Evolutionary conservation across 306 rosid species (phyloP).

Genomic region (Clitoria ternatea): DNA sequence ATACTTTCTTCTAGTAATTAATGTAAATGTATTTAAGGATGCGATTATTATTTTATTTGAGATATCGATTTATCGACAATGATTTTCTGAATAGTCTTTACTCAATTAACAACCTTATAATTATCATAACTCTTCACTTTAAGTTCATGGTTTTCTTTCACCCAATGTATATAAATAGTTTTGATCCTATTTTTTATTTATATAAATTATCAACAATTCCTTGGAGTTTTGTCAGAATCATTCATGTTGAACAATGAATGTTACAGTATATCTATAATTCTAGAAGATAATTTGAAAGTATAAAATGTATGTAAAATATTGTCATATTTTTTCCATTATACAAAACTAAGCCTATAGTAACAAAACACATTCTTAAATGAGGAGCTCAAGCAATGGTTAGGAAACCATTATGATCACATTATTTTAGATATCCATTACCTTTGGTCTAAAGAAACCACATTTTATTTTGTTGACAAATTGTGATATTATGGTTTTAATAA

Average conservation of each 20-base stretch:
- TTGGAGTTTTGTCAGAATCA: neutral
- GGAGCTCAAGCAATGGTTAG: neutral
- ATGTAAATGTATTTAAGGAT: neutral
- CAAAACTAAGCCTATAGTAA: neutral
- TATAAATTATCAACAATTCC: neutral
- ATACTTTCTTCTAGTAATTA: neutral
- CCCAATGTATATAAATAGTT: neutral
- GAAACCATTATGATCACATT: neutral
- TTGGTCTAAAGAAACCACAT: neutral
- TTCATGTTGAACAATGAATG: neutral
- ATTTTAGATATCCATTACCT: neutral
- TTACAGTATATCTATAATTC: neutral
- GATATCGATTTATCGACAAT: neutral
- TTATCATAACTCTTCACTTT: neutral
- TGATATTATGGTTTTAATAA: too few species aligned
- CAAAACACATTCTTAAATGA: neutral
- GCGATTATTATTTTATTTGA: neutral
- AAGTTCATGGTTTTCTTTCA: neutral
- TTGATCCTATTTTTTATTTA: neutral
- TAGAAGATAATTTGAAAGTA: neutral
- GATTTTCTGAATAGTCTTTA: neutral
- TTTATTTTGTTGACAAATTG: neutral
- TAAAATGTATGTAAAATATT: neutral
- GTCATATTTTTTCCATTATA: neutral
- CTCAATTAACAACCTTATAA: neutral